Evolutionary conservation across 352 stramenopile genomes (phyloP), one percentile per base, ranked within the genome.

Genomic region (Lagenidium sp.): DNA sequence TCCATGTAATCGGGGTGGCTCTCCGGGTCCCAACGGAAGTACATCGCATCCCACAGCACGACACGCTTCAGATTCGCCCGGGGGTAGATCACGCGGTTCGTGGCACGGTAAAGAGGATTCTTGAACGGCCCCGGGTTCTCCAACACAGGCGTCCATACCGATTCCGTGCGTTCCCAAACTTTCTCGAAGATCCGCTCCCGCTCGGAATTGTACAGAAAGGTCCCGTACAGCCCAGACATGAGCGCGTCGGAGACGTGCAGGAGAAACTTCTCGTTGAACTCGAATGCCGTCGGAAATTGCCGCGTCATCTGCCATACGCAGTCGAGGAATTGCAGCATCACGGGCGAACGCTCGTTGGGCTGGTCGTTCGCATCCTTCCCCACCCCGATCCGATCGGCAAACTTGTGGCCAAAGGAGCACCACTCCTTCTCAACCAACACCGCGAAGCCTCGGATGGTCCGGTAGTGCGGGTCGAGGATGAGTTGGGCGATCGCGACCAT

Each of bases 381-480:
- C 20, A 90, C 72, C 7, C 84, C 80, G 49, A 88, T 67, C 16
- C 85, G 65, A 36, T 96, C 81, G 0, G 75, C 65, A 47, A 96
- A 96, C 55, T 92, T 95, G 68, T 95, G 83, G 8, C 85, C 85
- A 35, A 96, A 96, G 3, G 77, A 82, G 30, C 73, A 93, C 79
- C 79, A 94, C 21, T 94, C 79, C 39, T 94, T 94, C 56, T 94
- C 82, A 0, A 92, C 61, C 0, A 94, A 60, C 16, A 76, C 80
- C 2, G 82, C 79, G 44, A 94, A 94, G 1, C 82, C 82, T 0
- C 77, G 71, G 23, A 94, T 85, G 12, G 73, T 88, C 4, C 82
- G 80, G 54, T 93, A 94, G 57, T 85, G 85, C 1, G 82, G 82
- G 39, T 94, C 82, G 20, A 94, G 47, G 43, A 94, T 91, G 15